A percentile compares a stretch with the other conserved stretches of the same genome.
Conservation (phyloP, 805 yeast genomes). For the Sugiyamaella marilandica region DNA sequence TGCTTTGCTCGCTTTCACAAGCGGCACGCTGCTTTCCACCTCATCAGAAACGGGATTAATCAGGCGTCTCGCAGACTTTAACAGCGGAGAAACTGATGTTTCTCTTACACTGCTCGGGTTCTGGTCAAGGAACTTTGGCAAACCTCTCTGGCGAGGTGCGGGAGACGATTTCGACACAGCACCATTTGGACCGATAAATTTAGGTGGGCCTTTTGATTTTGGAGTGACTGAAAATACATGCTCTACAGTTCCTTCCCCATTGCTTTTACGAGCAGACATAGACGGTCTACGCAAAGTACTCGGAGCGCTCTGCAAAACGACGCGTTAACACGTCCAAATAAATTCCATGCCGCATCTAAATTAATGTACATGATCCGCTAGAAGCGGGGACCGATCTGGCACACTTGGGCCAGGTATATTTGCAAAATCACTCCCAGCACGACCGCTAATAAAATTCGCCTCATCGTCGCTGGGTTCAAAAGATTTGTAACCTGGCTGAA, state of each 20-base stretch:
- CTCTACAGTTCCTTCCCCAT: not conserved
- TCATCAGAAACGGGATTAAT: too few relatives aligned
- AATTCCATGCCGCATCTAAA: not conserved
- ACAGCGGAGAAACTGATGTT: too few relatives aligned
- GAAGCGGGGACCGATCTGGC: not conserved
- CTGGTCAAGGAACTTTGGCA: not conserved
- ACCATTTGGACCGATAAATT: not conserved
- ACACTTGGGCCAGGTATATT: not conserved
- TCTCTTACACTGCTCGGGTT: too few relatives aligned
- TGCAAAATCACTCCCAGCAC: not conserved
- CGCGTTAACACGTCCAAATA: too few relatives aligned
- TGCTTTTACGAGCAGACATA: not conserved
- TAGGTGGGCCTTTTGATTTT: not conserved
- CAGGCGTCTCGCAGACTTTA: too few relatives aligned
- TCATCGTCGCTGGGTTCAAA: not conserved
- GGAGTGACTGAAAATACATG: not conserved
- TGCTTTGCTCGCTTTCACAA: not conserved
- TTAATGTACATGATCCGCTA: slow-evolving; percentile 1
- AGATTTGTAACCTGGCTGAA: not conserved
- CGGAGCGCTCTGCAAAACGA: too few relatives aligned
- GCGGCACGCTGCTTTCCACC: not conserved
- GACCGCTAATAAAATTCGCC: not conserved
- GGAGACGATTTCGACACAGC: too few relatives aligned
- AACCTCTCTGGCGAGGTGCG: not conserved
- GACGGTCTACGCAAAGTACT: not conserved